phyloP scores from a whole-genome alignment of 768 basidiomycete species.

The Tulasnella sp. region DNA sequence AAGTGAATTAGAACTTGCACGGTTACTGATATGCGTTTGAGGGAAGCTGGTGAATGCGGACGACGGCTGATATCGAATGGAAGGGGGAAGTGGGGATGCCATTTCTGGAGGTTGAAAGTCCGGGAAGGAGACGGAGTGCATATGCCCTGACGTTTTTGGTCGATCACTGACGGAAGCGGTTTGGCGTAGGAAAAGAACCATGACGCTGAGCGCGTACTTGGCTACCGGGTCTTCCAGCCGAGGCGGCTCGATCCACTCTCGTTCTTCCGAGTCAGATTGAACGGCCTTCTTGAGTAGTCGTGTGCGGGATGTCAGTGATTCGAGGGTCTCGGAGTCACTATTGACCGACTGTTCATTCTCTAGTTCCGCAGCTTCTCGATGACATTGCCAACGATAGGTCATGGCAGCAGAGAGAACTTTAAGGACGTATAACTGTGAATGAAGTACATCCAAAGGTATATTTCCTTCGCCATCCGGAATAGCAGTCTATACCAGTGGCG shows the following conservation, averaged over 20 bases:
- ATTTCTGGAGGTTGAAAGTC: slow-evolving; percentile 59
- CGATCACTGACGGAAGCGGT: slow-evolving; percentile 49
- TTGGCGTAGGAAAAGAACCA: slow-evolving; percentile 74
- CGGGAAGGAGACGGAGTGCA: slow-evolving; percentile 58
- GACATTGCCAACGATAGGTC: slow-evolving; percentile 65
- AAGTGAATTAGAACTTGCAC: slow-evolving; percentile 1
- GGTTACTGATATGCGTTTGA: neutral
- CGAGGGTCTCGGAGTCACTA: slow-evolving; percentile 26
- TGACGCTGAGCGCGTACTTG: slow-evolving; percentile 70
- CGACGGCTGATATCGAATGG: slow-evolving; percentile 27
- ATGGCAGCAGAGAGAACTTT: slow-evolving; percentile 73
- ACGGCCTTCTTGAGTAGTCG: slow-evolving; percentile 25
- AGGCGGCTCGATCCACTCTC: slow-evolving; percentile 51
- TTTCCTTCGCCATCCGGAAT: slow-evolving; percentile 39
- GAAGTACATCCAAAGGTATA: slow-evolving; percentile 61
- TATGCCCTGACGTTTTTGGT: slow-evolving; percentile 52
- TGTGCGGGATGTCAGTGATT: slow-evolving; percentile 36
- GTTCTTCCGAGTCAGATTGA: slow-evolving; percentile 30
- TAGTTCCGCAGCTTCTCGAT: slow-evolving; percentile 33
- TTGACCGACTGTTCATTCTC: slow-evolving; percentile 31
- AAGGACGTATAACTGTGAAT: slow-evolving; percentile 79
- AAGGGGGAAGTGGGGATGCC: slow-evolving; percentile 31
- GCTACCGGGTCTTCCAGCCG: slow-evolving; percentile 77
- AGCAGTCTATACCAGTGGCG: slow-evolving; percentile 40
- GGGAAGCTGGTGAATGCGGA: neutral